Conservation (phyloP, 768 basidiomycete genomes). For the Hortiboletus campestris region DNA sequence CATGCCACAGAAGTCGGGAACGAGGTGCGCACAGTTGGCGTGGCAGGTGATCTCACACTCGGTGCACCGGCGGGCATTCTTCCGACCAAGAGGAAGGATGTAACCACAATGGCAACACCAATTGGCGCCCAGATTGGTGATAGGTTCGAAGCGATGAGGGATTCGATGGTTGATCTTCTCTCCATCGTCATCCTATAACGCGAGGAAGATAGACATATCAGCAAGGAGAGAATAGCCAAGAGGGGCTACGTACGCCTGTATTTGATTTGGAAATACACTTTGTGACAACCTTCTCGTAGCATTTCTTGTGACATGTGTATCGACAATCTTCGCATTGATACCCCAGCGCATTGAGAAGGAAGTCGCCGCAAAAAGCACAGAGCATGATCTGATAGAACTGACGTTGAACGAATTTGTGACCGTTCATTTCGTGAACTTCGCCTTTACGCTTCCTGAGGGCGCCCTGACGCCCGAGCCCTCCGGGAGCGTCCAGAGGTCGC, state of each 20-base stretch:
- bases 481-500: conserved; percentile 87
- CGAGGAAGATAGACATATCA: background rate
- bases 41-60: conserved; percentile 98
- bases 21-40: conserved; percentile 95
- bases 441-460: conserved; percentile 97
- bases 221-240: background rate
- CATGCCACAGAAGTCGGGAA: conserved; percentile 99
- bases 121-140: conserved; percentile 95
- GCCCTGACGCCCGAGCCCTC: conserved; percentile 94
- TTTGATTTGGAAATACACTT: conserved; percentile 99
- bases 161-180: conserved; percentile 99
- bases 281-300: conserved; percentile 97
- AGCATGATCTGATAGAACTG: conserved; percentile 99
- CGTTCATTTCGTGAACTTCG: conserved; percentile 99
- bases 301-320: conserved; percentile 99
- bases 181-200: conserved; percentile 82
- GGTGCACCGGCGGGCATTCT: conserved; percentile 93
- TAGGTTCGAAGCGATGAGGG: conserved; percentile 95
- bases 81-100: conserved; percentile 94
- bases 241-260: conserved; percentile 66
- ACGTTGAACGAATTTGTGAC: conserved; percentile 94
- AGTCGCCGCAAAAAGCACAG: conserved; percentile 97
- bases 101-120: conserved; percentile 99
- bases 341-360: conserved; percentile 94
- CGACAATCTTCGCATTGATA: conserved; percentile 99